A percentile compares a stretch with the other conserved stretches of the same genome.
Conservation (phyloP, 441 rosid genomes). For the Pelargonium fulgidum region DNA sequence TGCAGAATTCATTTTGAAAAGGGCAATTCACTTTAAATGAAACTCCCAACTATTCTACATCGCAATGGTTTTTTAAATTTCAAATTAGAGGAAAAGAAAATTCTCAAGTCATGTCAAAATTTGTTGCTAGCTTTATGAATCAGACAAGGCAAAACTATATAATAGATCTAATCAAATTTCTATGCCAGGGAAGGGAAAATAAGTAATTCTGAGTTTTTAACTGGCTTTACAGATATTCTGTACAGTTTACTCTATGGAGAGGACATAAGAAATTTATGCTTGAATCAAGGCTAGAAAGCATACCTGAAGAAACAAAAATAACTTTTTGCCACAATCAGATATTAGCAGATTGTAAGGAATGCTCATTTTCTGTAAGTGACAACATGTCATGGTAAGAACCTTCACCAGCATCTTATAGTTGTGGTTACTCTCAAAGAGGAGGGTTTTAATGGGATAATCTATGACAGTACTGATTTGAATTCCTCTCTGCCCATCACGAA, state of each 20-base stretch:
- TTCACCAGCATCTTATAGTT: slow-evolving; percentile 27
- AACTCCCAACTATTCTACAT: not conserved
- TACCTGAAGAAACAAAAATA: slow-evolving; percentile 41
- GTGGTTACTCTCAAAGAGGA: slow-evolving; percentile 28
- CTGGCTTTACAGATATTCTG: not conserved
- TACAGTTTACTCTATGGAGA: not conserved
- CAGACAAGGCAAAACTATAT: not conserved
- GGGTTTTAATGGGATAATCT: slow-evolving; percentile 37
- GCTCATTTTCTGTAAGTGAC: slow-evolving; percentile 25
- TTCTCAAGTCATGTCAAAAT: not conserved
- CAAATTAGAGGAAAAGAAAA: not conserved
- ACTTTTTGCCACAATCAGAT: slow-evolving; percentile 31
- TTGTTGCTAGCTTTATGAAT: not conserved
- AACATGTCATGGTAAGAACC: slow-evolving; percentile 26
- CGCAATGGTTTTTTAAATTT: not conserved
- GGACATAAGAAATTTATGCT: not conserved
- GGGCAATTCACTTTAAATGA: not conserved
- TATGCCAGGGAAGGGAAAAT: not conserved
- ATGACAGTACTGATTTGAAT: slow-evolving; percentile 23
- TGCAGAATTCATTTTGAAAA: not conserved
- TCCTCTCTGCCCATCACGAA: slow-evolving; percentile 19
- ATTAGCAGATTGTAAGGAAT: slow-evolving; percentile 31
- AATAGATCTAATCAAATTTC: not conserved
- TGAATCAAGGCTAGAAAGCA: not conserved
- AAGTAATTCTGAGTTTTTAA: not conserved